Conservation (phyloP, 2,329 filamentous ascomycete genomes). For the Remersonia thermophila region DNA sequence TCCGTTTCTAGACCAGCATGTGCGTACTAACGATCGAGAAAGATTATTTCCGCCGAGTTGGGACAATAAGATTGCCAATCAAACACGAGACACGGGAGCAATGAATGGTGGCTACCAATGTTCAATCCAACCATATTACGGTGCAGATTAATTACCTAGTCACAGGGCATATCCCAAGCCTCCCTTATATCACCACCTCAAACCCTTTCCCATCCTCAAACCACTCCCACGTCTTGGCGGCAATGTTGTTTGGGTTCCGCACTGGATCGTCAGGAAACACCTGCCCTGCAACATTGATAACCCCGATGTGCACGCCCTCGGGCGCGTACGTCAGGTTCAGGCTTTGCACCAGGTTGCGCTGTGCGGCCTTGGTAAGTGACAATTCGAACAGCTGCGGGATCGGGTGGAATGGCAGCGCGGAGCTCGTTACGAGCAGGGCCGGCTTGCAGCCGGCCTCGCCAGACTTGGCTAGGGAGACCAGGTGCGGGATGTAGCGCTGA, state of each 20-base stretch:
- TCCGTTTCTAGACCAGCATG: no score
- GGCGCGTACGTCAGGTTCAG: conserved; percentile 27
- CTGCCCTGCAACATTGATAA: conserved; percentile 33
- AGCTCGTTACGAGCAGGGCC: conserved; percentile 36
- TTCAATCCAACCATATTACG: no score
- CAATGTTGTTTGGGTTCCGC: conserved; percentile 33
- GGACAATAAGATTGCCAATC: no score
- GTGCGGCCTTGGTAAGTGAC: conserved; percentile 37
- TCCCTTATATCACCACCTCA: conserved; percentile 25
- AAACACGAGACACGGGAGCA: no score
- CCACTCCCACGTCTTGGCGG: conserved; percentile 30
- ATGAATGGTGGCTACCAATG: no score
- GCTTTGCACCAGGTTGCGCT: conserved; percentile 35
- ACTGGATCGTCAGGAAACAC: conserved; percentile 28
- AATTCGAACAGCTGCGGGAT: conserved; percentile 34
- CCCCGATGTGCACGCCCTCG: conserved; percentile 32
- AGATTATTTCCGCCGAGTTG: no score
- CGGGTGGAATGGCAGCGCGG: conserved; percentile 34
- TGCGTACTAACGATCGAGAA: no score
- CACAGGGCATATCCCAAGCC: no score
- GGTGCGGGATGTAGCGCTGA: conserved; percentile 33
- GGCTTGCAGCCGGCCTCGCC: conserved; percentile 24
- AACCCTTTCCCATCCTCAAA: conserved; percentile 28
- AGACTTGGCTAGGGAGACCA: conserved; percentile 22
- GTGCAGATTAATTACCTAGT: no score